A percentile compares a stretch with the other conserved stretches of the same genome.
These are phyloP conservation scores for Rhodomyrtus tomentosa DNA, from an alignment of 345 rosid genomes.

Conservation along the genomic window DNA sequence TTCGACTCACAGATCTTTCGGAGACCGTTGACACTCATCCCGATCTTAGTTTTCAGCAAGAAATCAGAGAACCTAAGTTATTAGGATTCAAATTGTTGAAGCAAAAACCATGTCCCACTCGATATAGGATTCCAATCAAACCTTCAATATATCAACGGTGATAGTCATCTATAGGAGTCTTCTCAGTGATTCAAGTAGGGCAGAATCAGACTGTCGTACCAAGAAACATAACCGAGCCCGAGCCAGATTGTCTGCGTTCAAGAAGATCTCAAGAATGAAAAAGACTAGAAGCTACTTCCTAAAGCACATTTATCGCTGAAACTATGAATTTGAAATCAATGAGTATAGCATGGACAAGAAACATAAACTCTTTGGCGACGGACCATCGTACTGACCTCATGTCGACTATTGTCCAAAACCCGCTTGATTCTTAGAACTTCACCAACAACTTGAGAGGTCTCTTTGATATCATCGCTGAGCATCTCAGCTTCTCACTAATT, in stretches of 20 bases:
- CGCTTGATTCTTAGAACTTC: constrained; percentile 36
- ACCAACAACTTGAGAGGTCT: constrained; percentile 30
- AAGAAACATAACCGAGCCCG: background rate
- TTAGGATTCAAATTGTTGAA: background rate
- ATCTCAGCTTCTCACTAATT: constrained; percentile 56
- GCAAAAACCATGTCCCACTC: background rate
- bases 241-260: too few species aligned
- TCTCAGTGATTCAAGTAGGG: background rate
- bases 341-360: too few species aligned
- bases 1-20: background rate
- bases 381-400: too few species aligned
- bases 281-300: too few species aligned
- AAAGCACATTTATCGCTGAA: too few species aligned
- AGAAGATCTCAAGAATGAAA: too few species aligned
- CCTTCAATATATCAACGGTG: background rate
- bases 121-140: background rate
- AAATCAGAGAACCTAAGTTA: background rate
- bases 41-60: background rate
- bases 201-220: background rate
- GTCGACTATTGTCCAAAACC: background rate
- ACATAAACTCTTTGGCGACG: too few species aligned
- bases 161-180: background rate
- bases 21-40: background rate
- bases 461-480: constrained; percentile 65
- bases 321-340: too few species aligned